These are phyloP conservation scores for Crotalaria pallida DNA, from an alignment of 306 rosid genomes.

Conservation along the genomic window DNA sequence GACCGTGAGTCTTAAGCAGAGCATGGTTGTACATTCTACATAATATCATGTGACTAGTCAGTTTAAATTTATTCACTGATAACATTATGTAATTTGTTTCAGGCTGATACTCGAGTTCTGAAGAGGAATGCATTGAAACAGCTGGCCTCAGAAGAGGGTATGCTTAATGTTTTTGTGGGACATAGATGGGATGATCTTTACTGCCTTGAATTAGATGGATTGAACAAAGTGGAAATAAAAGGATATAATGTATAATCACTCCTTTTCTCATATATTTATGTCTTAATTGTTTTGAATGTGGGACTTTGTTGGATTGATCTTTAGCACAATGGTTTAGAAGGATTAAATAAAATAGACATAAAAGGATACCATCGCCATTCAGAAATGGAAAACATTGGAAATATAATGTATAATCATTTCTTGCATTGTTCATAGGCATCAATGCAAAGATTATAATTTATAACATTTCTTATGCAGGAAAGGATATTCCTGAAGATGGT, in stretches of 20 bases:
- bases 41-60: background rate
- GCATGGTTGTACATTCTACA: background rate
- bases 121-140: slow-evolving; percentile 83
- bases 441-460: background rate
- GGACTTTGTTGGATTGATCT: background rate
- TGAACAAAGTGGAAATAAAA: slow-evolving; percentile 10
- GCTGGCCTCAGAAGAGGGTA: slow-evolving; percentile 88
- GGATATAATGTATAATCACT: background rate
- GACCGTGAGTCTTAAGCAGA: slow-evolving; percentile 1
- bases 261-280: slow-evolving; percentile 12
- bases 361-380: background rate
- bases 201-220: background rate
- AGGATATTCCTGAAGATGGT: slow-evolving; percentile 61
- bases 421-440: background rate
- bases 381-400: background rate
- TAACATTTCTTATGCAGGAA: slow-evolving; percentile 44
- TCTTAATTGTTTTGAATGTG: background rate
- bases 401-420: background rate
- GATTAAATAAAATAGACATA: background rate
- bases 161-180: slow-evolving; percentile 14
- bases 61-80: slow-evolving; percentile 11
- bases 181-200: slow-evolving; percentile 5
- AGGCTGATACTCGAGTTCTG: slow-evolving; percentile 84
- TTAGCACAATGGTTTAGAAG: slow-evolving; percentile 8
- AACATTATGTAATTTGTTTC: slow-evolving; percentile 34